Base-by-base conservation (phyloP, 257 asterid genomes). In the Solanum neorickii region DNA sequence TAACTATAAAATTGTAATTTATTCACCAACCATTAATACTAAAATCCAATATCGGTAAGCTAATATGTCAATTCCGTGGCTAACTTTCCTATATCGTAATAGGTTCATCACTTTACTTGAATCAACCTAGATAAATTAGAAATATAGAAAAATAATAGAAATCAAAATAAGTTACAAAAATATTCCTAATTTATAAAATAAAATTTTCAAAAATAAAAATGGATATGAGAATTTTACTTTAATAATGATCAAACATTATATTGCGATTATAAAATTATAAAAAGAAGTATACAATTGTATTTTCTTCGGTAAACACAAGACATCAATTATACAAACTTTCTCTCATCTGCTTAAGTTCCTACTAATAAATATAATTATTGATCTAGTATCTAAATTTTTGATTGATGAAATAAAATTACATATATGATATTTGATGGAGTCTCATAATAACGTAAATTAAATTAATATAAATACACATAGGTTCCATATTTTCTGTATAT, bases 1-100 rank as follows among this genome's bases (percentile, higher is more conserved):
- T 52, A 49, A 52, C 60, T 52, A 52, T 16, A 52, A 16, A 52
- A 52, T 52, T 52, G 23, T 52, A 16, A 52, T 52, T 16, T 1
- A 1, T 7, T 52, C 23, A 52, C 62, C 4, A 6, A 2, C 4
- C 3, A 1, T 52, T 52, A 52, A 52, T 52, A 0, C 9, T 1
- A 52, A 0, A 52, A 52, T 52, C 1, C 23, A 52, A 52, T 16
- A 52, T 52, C 1, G 9, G 16, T 49, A 49, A 49, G 60, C 60
- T 1, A 2, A 49, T 49, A 49, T 15, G 3, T 15, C 8, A 47
- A 49, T 47, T 44, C 3, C 0, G 15, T 3, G 0, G 5, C 1
- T 46, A 2, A 1, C 20, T 47, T 47, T 14, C 5, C 15, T 44
- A 44, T 12, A 12, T 44, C 10, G 62, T 6, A 52, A 47, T 47